Percentiles rank a stretch among this genome's conserved stretches.
Conservation (phyloP, 805 yeast genomes). For the Barnettozyma siamensis region DNA sequence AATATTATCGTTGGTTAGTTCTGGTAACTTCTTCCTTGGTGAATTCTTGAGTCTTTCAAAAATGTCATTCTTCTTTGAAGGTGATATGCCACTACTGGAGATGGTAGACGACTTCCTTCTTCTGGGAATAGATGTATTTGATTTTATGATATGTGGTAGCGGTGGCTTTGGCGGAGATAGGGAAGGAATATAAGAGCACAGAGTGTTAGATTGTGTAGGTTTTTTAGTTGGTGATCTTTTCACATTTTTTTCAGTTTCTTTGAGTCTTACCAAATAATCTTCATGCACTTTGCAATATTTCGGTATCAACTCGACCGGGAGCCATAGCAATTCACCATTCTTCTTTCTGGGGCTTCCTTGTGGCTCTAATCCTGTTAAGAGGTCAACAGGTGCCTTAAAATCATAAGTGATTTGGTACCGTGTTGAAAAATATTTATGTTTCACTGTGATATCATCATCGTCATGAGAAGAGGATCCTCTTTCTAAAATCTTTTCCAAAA, state of each 20-base stretch:
- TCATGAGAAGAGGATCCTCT: neutral
- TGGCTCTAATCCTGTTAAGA: neutral
- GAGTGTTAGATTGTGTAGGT: neutral
- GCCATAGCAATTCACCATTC: conserved; percentile 10
- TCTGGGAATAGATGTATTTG: neutral
- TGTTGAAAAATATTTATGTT: conserved; percentile 1
- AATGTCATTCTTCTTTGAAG: neutral
- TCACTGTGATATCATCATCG: neutral
- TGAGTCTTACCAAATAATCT: neutral
- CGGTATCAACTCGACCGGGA: conserved; percentile 6
- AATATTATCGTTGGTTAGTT: neutral
- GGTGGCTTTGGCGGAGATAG: conserved; percentile 1
- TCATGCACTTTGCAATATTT: neutral
- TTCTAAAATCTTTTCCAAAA: neutral
- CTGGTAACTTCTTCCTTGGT: neutral
- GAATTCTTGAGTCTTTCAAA: neutral
- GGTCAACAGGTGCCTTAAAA: conserved; percentile 1
- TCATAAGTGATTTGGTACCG: conserved; percentile 4
- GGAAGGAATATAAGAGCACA: neutral
- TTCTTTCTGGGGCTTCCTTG: conserved; percentile 5
- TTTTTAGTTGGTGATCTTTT: conserved; percentile 1
- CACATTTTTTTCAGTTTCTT: neutral
- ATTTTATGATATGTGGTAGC: no score
- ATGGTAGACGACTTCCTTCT: neutral
- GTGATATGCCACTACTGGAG: neutral